These are phyloP conservation scores for Microbotryum intermedium DNA, from an alignment of 1,284 basidiomycete genomes.

Conservation along the genomic window DNA sequence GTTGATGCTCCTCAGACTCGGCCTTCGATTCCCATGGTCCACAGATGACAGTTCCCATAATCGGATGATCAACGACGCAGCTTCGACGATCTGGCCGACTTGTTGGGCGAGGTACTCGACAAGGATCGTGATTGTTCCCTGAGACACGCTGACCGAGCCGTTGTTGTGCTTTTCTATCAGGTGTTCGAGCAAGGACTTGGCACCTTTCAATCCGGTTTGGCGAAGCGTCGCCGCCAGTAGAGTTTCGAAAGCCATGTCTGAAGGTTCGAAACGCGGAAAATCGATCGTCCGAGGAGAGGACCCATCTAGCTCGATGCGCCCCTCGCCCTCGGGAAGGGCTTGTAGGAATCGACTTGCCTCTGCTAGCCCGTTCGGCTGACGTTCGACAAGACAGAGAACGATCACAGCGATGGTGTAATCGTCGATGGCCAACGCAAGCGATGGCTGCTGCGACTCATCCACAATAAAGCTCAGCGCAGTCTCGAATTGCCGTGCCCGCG, in stretches of 20 bases:
- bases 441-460: neutral
- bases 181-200: constrained; percentile 7
- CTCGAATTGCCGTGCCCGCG: constrained; percentile 4
- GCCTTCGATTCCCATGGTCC: neutral
- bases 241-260: constrained; percentile 5
- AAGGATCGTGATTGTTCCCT: constrained; percentile 18
- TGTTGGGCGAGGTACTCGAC: constrained; percentile 14
- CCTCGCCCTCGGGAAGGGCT: constrained; percentile 2
- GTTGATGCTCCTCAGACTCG: constrained; percentile 14
- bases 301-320: neutral
- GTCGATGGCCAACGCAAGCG: constrained; percentile 1
- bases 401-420: constrained; percentile 8
- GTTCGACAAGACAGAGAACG: constrained; percentile 5
- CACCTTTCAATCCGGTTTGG: constrained; percentile 9
- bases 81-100: neutral
- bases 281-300: neutral
- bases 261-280: neutral
- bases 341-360: constrained; percentile 14
- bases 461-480: constrained; percentile 12
- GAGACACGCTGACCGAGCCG: constrained; percentile 2
- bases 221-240: constrained; percentile 15
- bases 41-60: constrained; percentile 7
- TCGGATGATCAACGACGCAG: constrained; percentile 3
- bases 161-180: neutral
- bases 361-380: constrained; percentile 1